These are phyloP conservation scores for Aspergillus panamensis DNA, from an alignment of 495 filamentous ascomycete species.

Conservation along the genomic window DNA sequence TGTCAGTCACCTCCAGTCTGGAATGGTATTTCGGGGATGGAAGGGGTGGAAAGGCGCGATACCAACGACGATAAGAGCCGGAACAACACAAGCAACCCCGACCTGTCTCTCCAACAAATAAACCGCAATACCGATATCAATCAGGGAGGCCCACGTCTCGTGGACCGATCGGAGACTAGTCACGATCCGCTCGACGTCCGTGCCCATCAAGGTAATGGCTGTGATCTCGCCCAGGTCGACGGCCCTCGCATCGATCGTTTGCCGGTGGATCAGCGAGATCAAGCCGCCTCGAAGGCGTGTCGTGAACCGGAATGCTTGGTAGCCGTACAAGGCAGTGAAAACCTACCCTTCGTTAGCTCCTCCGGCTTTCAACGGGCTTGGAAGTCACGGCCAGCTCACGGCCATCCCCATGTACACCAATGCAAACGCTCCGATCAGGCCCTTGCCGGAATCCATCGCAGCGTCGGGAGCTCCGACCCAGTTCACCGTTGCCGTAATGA, in stretches of 20 bases:
- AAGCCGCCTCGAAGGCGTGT: conserved; percentile 1
- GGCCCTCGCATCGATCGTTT: not conserved
- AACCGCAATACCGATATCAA: conserved; percentile 1
- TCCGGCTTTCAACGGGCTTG: too few species aligned
- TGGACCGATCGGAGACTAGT: not conserved
- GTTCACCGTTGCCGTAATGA: conserved; percentile 6
- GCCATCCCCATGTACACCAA: conserved; percentile 3
- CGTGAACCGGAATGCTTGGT: conserved; percentile 1
- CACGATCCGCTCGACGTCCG: conserved; percentile 8
- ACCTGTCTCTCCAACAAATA: conserved; percentile 5
- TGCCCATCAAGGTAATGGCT: conserved; percentile 6
- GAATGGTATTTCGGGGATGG: too few species aligned
- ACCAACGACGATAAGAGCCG: conserved; percentile 5
- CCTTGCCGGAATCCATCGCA: not conserved
- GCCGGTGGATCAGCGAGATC: conserved; percentile 7
- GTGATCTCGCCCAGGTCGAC: not conserved
- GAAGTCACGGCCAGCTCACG: not conserved
- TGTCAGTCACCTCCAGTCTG: not conserved
- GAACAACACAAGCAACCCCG: conserved; percentile 2
- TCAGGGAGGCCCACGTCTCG: conserved; percentile 6
- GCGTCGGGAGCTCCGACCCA: not conserved
- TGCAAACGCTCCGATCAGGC: conserved; percentile 5
- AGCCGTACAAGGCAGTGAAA: conserved; percentile 3
- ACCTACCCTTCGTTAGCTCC: not conserved
- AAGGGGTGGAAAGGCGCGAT: too few species aligned